These are phyloP conservation scores for Petunia hybrid DNA, from an alignment of 305 asterid genomes.

Conservation along the genomic window DNA sequence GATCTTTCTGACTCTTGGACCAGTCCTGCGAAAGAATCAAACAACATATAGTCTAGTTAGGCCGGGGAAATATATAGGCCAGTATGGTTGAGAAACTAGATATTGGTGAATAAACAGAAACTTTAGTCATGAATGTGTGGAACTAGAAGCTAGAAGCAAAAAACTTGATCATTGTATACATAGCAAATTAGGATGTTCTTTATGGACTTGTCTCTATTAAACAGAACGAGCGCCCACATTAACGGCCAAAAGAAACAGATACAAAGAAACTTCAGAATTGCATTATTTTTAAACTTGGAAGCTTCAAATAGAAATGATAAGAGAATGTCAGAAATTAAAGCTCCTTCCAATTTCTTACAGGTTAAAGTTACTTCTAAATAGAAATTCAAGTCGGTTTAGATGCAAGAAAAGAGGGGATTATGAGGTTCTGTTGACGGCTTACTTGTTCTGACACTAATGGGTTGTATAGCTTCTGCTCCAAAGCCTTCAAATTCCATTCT, in stretches of 20 bases:
- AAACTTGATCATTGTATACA: too few relatives aligned
- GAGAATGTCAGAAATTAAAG: neutral
- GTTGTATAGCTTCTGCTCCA: slow-evolving; percentile 63
- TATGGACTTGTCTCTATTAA: too few relatives aligned
- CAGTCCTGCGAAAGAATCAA: slow-evolving; percentile 46
- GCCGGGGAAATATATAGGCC: neutral
- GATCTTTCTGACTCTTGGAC: slow-evolving; percentile 32
- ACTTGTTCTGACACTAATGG: slow-evolving; percentile 51
- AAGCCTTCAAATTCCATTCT: slow-evolving; percentile 67
- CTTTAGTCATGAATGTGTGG: too few relatives aligned
- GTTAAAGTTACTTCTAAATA: neutral
- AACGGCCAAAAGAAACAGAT: too few relatives aligned
- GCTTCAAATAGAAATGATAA: neutral
- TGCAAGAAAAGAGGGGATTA: slow-evolving; percentile 19
- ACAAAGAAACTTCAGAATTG: neutral
- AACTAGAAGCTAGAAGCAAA: too few relatives aligned
- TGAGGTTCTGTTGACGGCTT: slow-evolving; percentile 9
- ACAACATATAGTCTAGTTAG: slow-evolving; percentile 4
- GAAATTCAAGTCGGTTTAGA: slow-evolving; percentile 2
- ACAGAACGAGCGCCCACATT: too few relatives aligned
- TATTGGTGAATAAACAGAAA: too few relatives aligned
- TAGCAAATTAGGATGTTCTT: too few relatives aligned
- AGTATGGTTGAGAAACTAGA: neutral
- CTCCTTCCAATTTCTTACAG: neutral
- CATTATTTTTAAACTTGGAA: neutral